Evolutionary conservation across 768 basidiomycete species (phyloP), one percentile per base, ranked within the genome.

Genomic region (Mycena polygramma): DNA sequence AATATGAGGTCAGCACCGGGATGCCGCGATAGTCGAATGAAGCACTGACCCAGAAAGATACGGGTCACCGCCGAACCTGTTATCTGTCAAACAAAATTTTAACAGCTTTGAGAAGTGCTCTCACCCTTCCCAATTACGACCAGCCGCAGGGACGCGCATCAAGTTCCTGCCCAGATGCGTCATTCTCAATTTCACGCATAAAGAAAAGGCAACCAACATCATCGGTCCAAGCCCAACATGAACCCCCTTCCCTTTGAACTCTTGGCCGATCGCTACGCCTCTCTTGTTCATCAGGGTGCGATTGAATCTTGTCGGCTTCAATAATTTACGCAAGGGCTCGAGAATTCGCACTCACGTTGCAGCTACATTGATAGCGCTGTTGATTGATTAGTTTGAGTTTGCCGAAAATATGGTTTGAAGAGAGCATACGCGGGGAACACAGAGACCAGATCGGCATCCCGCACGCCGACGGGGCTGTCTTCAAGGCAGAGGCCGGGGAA

Each of bases 191-290:
- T n/a, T 35, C 46, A 7, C 20, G 19, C 17, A 9, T 35, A 3
- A 11, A 60, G 22, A 20, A 45, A 63, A 30, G 35, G 39, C 11
- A 11, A 77, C 81, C 10, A 66, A 84, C 85, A 87, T 88, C 79
- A 83, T 83, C 1, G 88, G 88, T 1, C 85, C 86, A 20, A 89
- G 79, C 11, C 81, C 84, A 59, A 88, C 84, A 77, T 91, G 76
- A 11, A 89, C 84, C 30, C 91, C 91, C 77, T 90, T 89, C 48
- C 85, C 88, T 53, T 81, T 82, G 79, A 88, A 88, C 75, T 92
- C 92, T 26, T 82, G 76, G 2, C 90, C 91, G 76, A 92, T 84
- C 0, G 88, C 88, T 20, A 76, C 77, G 14, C 88, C 91, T 45
- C 90, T 83, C 57, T 84, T 80, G 70, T 86, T 83, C 81, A 91